Base-by-base conservation (phyloP, 176 grass and related monocot genomes). In the Oryza glaberrima region DNA sequence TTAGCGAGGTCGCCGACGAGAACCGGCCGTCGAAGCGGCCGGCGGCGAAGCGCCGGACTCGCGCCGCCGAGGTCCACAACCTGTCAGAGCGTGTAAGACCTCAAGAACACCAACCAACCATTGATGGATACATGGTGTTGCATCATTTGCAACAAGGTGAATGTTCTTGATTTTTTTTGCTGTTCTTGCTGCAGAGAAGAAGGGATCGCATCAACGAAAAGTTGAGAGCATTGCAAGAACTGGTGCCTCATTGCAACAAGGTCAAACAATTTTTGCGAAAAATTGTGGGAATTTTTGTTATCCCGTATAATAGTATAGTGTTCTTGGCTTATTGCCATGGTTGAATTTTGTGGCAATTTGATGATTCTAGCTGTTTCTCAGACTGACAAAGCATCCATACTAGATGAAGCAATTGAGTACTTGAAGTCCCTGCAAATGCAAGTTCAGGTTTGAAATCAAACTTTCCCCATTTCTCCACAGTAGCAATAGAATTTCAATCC, bases 191-290 rank as follows among this genome's bases (percentile, higher is more conserved):
- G 67, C 77, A 96, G 91, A 96, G 90, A 90, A 92, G 96, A 92
- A 90, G 96, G 70, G 93, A 96, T 48, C 73, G 91, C 63, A 96
- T 99, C 83, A 99, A 99, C 36, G 96, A 99, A n/a, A 98, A 93
- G 88, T 91, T 99, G 88, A 81, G 79, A 40, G 85, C 93, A 66
- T 82, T 99, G 84, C 93, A 99, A 89, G 93, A 96, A 82, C 86
- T 99, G 0, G 89, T 99, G 45, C 96, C 96, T 40, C 93, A 99
- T 80, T 96, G 91, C 85, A 96, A 91, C 81, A 94, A 94, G 86
- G 95, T 95, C 61, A 76, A 26, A 6, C 3, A 20, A 3, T 58
- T 58, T 9, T 3, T 58, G 6, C 1, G 19, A n/a, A 58, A 58
- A 56, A 7, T 8, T 58, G 49, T 52, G 30, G 15, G 15, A 88